Evolutionary conservation across 75 land plant genomes (phyloP).

Genomic region (Picea sitchensis): DNA sequence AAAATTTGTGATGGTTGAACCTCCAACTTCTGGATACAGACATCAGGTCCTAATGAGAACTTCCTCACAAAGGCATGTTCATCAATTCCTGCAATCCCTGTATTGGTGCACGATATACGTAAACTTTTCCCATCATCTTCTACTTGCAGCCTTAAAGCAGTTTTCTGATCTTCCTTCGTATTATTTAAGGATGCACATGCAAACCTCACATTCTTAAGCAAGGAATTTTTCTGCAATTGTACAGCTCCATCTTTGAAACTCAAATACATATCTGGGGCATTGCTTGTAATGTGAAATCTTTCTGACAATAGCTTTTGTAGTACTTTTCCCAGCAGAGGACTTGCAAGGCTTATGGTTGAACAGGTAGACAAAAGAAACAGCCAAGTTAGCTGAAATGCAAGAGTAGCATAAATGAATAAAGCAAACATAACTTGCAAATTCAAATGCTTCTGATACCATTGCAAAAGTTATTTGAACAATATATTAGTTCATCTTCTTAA

Average conservation of each 20-base stretch:
- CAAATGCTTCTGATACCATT: neutral
- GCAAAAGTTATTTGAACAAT: neutral
- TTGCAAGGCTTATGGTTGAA: slow-evolving; percentile 1
- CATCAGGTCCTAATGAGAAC: slow-evolving; percentile 8
- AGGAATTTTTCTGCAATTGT: neutral
- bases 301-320: too few species aligned
- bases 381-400: neutral
- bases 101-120: neutral
- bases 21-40: neutral
- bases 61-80: slow-evolving; percentile 2
- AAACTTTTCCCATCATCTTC: slow-evolving; percentile 6
- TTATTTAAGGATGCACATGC: neutral
- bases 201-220: neutral
- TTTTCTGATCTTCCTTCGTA: neutral
- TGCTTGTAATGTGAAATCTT: too few species aligned
- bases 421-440: neutral
- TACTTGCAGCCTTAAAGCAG: neutral
- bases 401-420: neutral
- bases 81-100: neutral
- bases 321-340: too few species aligned
- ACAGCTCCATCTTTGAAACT: too few species aligned
- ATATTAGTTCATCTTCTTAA: neutral
- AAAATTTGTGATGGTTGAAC: slow-evolving; percentile 8
- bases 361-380: neutral
- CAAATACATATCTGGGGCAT: too few species aligned